A percentile compares a stretch with the other conserved stretches of the same genome.
These are phyloP conservation scores for Agrostemma githago DNA, from an alignment of 148 eudicot genomes.

Conservation along the genomic window DNA sequence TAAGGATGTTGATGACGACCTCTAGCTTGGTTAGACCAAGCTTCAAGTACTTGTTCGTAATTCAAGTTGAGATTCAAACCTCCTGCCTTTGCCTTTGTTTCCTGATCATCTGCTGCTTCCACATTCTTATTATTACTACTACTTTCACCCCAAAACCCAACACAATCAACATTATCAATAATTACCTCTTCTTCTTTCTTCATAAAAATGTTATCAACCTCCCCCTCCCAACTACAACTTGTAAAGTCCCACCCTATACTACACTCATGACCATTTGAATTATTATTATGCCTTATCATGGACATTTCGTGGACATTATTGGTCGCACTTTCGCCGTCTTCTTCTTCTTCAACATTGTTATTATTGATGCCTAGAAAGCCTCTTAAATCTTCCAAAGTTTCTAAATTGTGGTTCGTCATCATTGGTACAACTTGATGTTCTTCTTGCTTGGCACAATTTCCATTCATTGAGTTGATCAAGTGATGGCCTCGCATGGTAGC, in stretches of 20 bases:
- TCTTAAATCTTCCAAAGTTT: constrained; percentile 29
- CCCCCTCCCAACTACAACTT: constrained; percentile 17
- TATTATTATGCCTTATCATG: too few species aligned
- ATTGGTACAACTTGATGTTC: constrained; percentile 30
- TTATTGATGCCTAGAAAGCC: constrained; percentile 31
- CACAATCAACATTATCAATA: not conserved
- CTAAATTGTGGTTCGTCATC: constrained; percentile 11
- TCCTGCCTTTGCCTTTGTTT: constrained; percentile 17
- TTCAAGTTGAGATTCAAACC: constrained; percentile 46
- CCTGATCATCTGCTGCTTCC: not conserved
- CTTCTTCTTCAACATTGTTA: not conserved
- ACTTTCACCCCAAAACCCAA: constrained; percentile 31
- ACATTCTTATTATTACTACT: not conserved
- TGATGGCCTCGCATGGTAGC: too few species aligned
- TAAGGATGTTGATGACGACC: constrained; percentile 22
- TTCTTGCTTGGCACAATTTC: constrained; percentile 36
- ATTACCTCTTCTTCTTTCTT: constrained; percentile 6
- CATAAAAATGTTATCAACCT: not conserved
- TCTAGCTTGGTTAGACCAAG: constrained; percentile 38
- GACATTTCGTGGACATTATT: not conserved
- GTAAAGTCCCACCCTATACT: constrained; percentile 15
- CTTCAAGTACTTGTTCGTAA: constrained; percentile 46
- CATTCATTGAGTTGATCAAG: not conserved
- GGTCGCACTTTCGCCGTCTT: constrained; percentile 6
- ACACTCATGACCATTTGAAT: not conserved